Evolutionary conservation across 495 filamentous ascomycete species (phyloP), one percentile per base, ranked within the genome.

Genomic region (Lasiosphaeria hispida): DNA sequence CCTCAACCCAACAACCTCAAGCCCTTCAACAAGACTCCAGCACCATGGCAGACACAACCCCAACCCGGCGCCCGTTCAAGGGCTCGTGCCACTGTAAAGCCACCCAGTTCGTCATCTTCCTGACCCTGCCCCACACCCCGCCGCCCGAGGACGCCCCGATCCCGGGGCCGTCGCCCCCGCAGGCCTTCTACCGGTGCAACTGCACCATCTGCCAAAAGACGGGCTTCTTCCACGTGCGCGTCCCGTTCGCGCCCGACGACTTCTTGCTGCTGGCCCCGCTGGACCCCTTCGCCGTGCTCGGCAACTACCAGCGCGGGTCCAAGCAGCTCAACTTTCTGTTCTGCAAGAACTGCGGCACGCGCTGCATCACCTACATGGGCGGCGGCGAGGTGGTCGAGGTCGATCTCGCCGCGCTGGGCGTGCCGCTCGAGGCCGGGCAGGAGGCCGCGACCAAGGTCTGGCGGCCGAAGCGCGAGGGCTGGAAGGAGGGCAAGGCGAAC

Each of bases 61-160:
- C 52, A 3, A 54, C 38, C 19, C 68, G 68, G 1, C 61, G 58
- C 18, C 65, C 63, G 45, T 73, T 63, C 62, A 55, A 55, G 10
- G 70, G 70, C 55, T 73, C 70, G 15, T 73, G 70, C 57, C 70
- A 72, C 59, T 73, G 70, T 58, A 67, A 65, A 17, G n/a, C 48
- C 41, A 65, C 50, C 34, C 48, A 47, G 10, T 73, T 70, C 58
- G 50, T 70, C 42, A 50, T 62, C 56, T 69, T 63, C 57, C 61
- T 73, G 42, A 69, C 59, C 17, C 60, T 73, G 34, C 70, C 70
- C 9, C 67, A 68, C 40, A 14, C 53, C 3, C 39, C 55, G 3
- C 60, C 52, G 19, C 52, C 52, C 0, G 52, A 41, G 1, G 15
- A 38, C 23, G n/a, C 52, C 2, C 19, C 19, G 0, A 23, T 54